These are phyloP conservation scores for Phytophthora pistaciae DNA, from an alignment of 352 stramenopile species.

Conservation along the genomic window DNA sequence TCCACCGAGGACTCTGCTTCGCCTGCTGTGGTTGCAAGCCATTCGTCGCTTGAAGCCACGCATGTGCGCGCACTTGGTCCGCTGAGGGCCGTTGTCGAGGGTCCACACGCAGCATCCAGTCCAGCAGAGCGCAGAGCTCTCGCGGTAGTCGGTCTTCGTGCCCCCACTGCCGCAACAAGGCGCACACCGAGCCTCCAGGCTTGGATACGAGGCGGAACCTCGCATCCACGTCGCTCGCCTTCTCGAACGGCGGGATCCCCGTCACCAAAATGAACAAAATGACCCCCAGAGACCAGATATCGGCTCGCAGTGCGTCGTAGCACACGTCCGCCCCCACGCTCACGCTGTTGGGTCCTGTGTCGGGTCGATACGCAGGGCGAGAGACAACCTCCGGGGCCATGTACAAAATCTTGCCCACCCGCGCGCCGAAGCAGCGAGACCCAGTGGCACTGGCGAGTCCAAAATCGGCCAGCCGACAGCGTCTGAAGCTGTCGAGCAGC, in stretches of 20 bases:
- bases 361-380: constrained; percentile 9
- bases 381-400: constrained; percentile 72
- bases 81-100: constrained; percentile 41
- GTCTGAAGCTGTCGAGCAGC: constrained; percentile 49
- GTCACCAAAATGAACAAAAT: constrained; percentile 73
- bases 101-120: constrained; percentile 49
- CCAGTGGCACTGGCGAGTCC: constrained; percentile 57
- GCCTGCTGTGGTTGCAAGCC: not conserved
- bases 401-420: constrained; percentile 72
- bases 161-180: constrained; percentile 49
- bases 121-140: constrained; percentile 48
- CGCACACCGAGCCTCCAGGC: constrained; percentile 38
- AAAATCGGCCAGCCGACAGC: constrained; percentile 68
- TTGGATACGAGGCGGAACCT: constrained; percentile 61
- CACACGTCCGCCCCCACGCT: constrained; percentile 18
- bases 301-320: constrained; percentile 60
- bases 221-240: constrained; percentile 49
- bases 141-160: constrained; percentile 40
- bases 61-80: constrained; percentile 44
- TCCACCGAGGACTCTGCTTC: constrained; percentile 18
- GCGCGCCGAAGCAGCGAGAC: constrained; percentile 36
- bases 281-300: constrained; percentile 76
- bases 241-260: constrained; percentile 60
- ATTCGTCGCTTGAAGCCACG: constrained; percentile 44
- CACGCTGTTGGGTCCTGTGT: not conserved